Conservation (phyloP, 108 stramenopile genomes). For the Nitzschia putrida region DNA sequence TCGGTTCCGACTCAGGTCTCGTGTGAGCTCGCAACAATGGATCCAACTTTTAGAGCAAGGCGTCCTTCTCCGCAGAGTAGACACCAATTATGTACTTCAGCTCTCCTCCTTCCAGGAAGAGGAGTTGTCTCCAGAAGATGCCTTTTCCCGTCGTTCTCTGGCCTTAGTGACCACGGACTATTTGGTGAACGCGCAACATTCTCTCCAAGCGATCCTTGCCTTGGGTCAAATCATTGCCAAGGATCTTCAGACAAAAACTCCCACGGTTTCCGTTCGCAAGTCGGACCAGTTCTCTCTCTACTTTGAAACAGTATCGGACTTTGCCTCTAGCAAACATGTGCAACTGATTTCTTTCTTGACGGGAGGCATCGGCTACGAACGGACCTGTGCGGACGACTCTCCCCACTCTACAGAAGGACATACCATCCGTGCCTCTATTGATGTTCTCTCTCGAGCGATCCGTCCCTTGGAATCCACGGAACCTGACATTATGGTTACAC, state of each 20-base stretch:
- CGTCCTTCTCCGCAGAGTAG: conserved; percentile 12
- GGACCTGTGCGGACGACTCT: conserved; percentile 31
- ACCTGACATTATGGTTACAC: conserved; percentile 5
- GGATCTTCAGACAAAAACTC: neutral
- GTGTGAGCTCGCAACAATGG: conserved; percentile 25
- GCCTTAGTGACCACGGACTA: conserved; percentile 8
- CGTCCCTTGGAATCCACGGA: neutral
- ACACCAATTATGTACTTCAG: conserved; percentile 29
- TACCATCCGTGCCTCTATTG: conserved; percentile 28
- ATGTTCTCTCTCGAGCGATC: conserved; percentile 11
- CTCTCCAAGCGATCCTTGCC: conserved; percentile 15
- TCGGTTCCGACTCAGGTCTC: conserved; percentile 15
- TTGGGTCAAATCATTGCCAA: neutral
- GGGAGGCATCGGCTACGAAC: conserved; percentile 24
- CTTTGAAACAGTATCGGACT: conserved; percentile 23
- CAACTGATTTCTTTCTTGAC: conserved; percentile 27
- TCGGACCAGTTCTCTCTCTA: conserved; percentile 20
- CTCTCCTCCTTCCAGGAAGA: conserved; percentile 12
- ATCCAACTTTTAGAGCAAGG: conserved; percentile 18
- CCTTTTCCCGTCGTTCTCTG: conserved; percentile 7
- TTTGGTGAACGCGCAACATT: conserved; percentile 21
- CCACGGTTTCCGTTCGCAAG: neutral
- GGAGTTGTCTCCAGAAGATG: neutral
- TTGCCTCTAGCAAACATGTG: conserved; percentile 17
- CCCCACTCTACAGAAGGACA: conserved; percentile 27